A percentile compares a stretch with the other conserved stretches of the same genome.
phyloP scores from a whole-genome alignment of 495 filamentous ascomycete species.

The Haplographium delicatum region DNA sequence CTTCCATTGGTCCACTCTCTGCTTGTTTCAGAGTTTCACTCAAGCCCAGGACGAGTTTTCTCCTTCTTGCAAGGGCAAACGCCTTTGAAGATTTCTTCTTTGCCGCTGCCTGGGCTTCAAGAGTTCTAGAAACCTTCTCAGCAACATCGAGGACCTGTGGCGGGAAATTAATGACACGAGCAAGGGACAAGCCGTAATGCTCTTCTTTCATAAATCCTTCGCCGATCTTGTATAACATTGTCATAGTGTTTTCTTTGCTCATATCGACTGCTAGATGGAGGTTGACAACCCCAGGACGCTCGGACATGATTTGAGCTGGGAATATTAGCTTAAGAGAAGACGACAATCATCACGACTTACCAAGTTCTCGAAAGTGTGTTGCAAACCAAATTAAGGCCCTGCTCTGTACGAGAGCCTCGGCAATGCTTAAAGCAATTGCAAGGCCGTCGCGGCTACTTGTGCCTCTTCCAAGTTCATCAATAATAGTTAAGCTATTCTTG shows the following conservation, averaged over 20 bases:
- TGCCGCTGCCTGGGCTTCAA: conserved; percentile 47
- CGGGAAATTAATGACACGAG: conserved; percentile 70
- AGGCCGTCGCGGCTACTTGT: conserved; percentile 87
- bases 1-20: conserved; percentile 61
- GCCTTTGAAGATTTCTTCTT: conserved; percentile 52
- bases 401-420: conserved; percentile 78
- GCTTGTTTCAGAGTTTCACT: conserved; percentile 72
- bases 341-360: conserved; percentile 26
- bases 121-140: conserved; percentile 51
- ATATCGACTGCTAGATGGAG: conserved; percentile 75
- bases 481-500: conserved; percentile 68
- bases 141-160: conserved; percentile 61
- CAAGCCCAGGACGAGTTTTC: conserved; percentile 69
- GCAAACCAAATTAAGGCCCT: conserved; percentile 81
- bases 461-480: conserved; percentile 91
- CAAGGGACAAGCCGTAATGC: conserved; percentile 76
- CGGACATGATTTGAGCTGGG: conserved; percentile 62
- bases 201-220: conserved; percentile 64
- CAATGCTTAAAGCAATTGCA: conserved; percentile 81
- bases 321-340: background rate
- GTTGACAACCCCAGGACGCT: conserved; percentile 70
- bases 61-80: conserved; percentile 51
- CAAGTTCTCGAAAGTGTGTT: conserved; percentile 82
- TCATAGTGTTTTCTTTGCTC: conserved; percentile 51
- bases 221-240: conserved; percentile 78